A percentile compares a stretch with the other conserved stretches of the same genome.
Conservation (phyloP, 1,284 basidiomycete species). For the Sporisorium graminicola region DNA sequence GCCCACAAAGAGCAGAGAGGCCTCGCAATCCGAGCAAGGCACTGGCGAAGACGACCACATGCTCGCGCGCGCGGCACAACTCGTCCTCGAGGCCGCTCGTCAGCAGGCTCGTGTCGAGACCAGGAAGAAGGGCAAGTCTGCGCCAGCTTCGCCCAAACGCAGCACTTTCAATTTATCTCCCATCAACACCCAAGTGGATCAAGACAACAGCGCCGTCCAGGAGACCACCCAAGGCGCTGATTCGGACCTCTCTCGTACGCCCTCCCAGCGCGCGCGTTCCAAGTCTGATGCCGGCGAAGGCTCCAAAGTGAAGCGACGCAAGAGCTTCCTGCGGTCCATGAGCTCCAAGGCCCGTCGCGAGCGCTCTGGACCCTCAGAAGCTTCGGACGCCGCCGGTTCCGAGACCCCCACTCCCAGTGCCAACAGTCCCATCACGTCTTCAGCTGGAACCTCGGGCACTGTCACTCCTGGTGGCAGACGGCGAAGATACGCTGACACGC, state of each 20-base stretch:
- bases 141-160: constrained; percentile 46
- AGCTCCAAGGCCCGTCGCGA: constrained; percentile 27
- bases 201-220: constrained; percentile 4
- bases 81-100: constrained; percentile 54
- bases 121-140: constrained; percentile 42
- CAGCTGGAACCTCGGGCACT: constrained; percentile 23
- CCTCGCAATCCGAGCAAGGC: constrained; percentile 23
- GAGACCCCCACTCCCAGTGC: constrained; percentile 25
- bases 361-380: constrained; percentile 4
- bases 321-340: constrained; percentile 41
- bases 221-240: background rate
- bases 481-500: constrained; percentile 54
- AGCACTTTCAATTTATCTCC: constrained; percentile 28
- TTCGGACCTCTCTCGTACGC: constrained; percentile 13
- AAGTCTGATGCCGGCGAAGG: constrained; percentile 47
- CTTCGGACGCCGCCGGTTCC: constrained; percentile 5
- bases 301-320: constrained; percentile 33
- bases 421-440: constrained; percentile 16
- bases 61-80: constrained; percentile 50
- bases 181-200: constrained; percentile 9
- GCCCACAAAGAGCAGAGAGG: constrained; percentile 23
- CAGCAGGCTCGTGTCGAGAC: constrained; percentile 48
- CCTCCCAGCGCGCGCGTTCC: constrained; percentile 41
- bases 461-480: constrained; percentile 39
- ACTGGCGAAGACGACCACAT: constrained; percentile 41